Evolutionary conservation across 225 moss, liverwort and hornwort species (phyloP).

Genomic region (Pseudoscleropodium purum): DNA sequence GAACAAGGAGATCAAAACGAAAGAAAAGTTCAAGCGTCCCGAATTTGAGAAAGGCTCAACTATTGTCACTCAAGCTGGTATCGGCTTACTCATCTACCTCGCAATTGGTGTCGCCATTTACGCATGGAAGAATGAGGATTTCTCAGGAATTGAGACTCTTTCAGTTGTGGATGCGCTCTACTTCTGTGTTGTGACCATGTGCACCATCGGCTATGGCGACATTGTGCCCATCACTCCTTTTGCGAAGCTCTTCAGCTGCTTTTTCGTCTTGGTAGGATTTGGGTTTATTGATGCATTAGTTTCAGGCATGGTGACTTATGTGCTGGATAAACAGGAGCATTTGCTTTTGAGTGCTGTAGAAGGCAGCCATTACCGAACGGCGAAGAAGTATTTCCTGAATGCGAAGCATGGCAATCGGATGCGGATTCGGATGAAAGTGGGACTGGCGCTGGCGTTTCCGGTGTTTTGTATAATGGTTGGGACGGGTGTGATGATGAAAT

Average conservation of each 20-base stretch:
- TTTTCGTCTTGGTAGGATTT: slow-evolving; percentile 71
- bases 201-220: slow-evolving; percentile 93
- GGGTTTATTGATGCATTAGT: slow-evolving; percentile 78
- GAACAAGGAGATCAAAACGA: not conserved
- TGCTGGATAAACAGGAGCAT: slow-evolving; percentile 81
- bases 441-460: slow-evolving; percentile 53
- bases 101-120: slow-evolving; percentile 60
- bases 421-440: slow-evolving; percentile 83
- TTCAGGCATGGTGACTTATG: slow-evolving; percentile 79
- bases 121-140: slow-evolving; percentile 62
- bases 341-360: slow-evolving; percentile 56
- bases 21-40: slow-evolving; percentile 15
- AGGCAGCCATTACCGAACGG: slow-evolving; percentile 64
- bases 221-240: slow-evolving; percentile 62
- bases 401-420: slow-evolving; percentile 75
- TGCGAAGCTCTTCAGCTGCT: slow-evolving; percentile 65
- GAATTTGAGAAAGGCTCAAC: slow-evolving; percentile 38
- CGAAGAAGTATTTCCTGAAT: slow-evolving; percentile 66
- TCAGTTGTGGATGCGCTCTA: slow-evolving; percentile 70
- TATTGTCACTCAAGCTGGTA: slow-evolving; percentile 57
- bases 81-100: slow-evolving; percentile 63
- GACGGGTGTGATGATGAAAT: slow-evolving; percentile 48
- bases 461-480: slow-evolving; percentile 40
- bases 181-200: slow-evolving; percentile 95
- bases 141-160: slow-evolving; percentile 53